Base-by-base conservation (phyloP, 1,284 basidiomycete species). In the Baeospora myosura region DNA sequence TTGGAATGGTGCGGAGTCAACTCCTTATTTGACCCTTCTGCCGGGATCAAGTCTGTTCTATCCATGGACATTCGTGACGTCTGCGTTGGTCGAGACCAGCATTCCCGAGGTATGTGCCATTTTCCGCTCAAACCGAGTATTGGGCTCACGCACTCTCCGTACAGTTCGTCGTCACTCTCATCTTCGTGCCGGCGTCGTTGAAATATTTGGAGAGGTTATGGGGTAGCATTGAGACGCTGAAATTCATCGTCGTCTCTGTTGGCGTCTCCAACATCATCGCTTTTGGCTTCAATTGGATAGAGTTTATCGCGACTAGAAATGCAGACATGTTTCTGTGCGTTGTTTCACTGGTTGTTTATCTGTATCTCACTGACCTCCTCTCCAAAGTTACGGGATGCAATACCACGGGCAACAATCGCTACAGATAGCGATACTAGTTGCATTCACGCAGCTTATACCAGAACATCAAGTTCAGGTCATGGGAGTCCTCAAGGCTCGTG, bases 381-480 rank as follows among this genome's bases (percentile, higher is more conserved):
- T 48, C 29, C 12, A 41, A 30, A 42, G 41, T 28, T 91, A 88
- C 60, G 89, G 82, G 20, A 81, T 89, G 68, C 76, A 80, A 37
- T 97, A 94, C 60, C 90, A 91, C 56, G 95, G 95, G 20, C 80
- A 94, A 60, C 88, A 89, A 71, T 88, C 90, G 2, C 68, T 98
- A n/a, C 90, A 96, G 56, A 83, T 83, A 37, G 88, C 80, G 3
- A 76, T 95, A 50, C 72, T 98, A 28, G 95, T 98, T 41, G 95
- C 93, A 7, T 96, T 97, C 64, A 97, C 93, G 2, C 95, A 98
- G 60, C 67, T 96, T 43, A 97, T 98, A 51, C 95, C 96, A 20
- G 95, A 98, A 60, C 93, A 98, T 55, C 94, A 97, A 62, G 82
- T 98, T 4, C 95, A 98, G 59, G 57, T 98, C 11, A 74, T 98